Evolutionary conservation across 192 early-diverging fungal genomes (phyloP), one percentile per base, ranked within the genome.

Genomic region (Coemansia sp.): DNA sequence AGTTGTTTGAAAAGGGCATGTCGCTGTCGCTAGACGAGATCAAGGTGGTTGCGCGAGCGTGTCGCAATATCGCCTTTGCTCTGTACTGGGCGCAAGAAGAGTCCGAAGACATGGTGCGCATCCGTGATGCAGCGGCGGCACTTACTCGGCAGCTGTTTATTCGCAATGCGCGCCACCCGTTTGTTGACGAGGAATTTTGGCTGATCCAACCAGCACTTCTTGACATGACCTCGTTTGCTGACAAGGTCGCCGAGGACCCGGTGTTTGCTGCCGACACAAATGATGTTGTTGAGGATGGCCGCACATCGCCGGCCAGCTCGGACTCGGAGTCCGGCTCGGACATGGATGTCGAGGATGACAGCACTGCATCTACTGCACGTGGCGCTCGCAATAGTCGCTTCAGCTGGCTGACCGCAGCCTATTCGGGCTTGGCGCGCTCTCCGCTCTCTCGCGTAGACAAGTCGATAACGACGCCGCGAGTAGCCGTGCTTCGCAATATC

Each of bases 401-500:
- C 39, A 60, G 63, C 78, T 91, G 37, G 86, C 76, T 49, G 86
- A 88, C 54, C 76, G 86, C 45, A 61, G 83, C 58, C 56, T 71
- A 42, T 54, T 88, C 54, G 76, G 84, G 71, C 46, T 12, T 49
- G 71, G 80, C 41, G 60, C 77, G 62, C 4, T 41, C 65, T 37
- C 62, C 49, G 35, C 51, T 62, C 3, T 51, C 65, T 14, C 70
- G 63, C 24, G 22, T 68, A 0, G 70, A 71, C 35, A 59, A 64
- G 15, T 46, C 42, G 35, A 58, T 71, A 12, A 43, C 75, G 57
- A 74, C 73, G 7, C 79, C 79, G n/a, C 69, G 79, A 5, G 72
- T 82, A 6, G 79, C 79, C 3, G 67, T 98, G 22, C 79, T 98
- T 56, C 86, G 86, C 38, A 84, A 92, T 47, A 89, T 98, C 6